These are phyloP conservation scores for Cyberlindnera meyerae DNA, from an alignment of 805 yeast genomes.

Conservation along the genomic window DNA sequence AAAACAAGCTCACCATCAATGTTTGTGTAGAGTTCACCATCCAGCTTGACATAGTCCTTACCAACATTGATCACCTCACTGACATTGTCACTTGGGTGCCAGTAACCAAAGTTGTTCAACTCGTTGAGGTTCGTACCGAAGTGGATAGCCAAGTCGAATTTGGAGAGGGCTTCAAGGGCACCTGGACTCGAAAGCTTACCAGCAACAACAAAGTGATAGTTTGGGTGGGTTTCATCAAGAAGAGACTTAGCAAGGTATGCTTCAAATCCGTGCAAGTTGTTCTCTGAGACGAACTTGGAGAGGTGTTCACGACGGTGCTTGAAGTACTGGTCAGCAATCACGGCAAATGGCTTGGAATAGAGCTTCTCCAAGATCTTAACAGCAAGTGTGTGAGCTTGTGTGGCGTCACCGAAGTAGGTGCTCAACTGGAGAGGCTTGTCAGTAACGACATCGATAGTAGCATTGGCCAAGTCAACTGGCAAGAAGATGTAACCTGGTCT, in stretches of 20 bases:
- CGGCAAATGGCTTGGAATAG: constrained; percentile 51
- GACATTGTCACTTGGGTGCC: constrained; percentile 9
- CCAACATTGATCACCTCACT: constrained; percentile 22
- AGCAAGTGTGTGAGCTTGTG: constrained; percentile 33
- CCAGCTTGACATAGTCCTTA: constrained; percentile 22
- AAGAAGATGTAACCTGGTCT: constrained; percentile 70
- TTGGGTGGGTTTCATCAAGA: constrained; percentile 40
- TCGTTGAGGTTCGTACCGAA: constrained; percentile 66
- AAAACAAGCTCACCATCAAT: constrained; percentile 20
- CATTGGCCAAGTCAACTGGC: constrained; percentile 56
- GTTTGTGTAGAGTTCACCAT: constrained; percentile 10
- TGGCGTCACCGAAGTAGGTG: constrained; percentile 18
- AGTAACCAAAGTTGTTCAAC: constrained; percentile 35
- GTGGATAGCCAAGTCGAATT: constrained; percentile 62
- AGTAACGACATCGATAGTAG: constrained; percentile 29
- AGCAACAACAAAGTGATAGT: constrained; percentile 62
- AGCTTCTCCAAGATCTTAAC: constrained; percentile 43
- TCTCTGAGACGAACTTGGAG: constrained; percentile 38
- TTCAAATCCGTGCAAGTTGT: constrained; percentile 24
- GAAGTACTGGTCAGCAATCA: constrained; percentile 68
- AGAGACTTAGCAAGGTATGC: constrained; percentile 16
- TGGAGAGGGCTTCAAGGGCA: constrained; percentile 39
- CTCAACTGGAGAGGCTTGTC: constrained; percentile 23
- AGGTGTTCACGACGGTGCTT: constrained; percentile 45
- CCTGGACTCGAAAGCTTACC: constrained; percentile 50